Base-by-base conservation (phyloP, 139 green algal genomes). In the Tetratostichococcus sp. region DNA sequence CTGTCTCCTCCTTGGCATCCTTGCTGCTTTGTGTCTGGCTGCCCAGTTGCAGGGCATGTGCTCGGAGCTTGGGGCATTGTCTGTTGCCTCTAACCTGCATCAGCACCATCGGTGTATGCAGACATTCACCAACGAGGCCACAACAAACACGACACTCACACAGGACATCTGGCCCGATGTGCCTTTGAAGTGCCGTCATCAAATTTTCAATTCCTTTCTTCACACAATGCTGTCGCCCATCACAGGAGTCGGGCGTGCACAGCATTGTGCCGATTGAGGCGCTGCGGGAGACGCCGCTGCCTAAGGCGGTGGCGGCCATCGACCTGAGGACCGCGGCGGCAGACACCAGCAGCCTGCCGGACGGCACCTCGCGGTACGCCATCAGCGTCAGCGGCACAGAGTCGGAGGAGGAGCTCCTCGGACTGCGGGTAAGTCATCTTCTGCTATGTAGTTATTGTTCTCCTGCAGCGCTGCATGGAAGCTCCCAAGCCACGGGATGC, bases 371-470 rank as follows among this genome's bases (percentile, higher is more conserved):
- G 22, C 87, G 94, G 35, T 75, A 94, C 34, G 94, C 91, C 0
- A 81, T 98, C 2, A 79, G 78, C 26, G 75, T 98, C 1, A 85
- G 96, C 43, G 95, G 95, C 82, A 93, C 86, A 17, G 95, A 99
- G 87, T 80, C 67, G 8, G 86, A 90, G 1, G 93, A 87, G 28
- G 81, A 96, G 71, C 72, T 98, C 19, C 82, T 65, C 8, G 75
- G 78, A 1, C 67, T 96, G 32, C 87, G 88, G 77, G 65, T 70
- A 1, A 16, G 62, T 26, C 34, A 6, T 50, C 39, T 21, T 6
- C 39, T 11, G 11, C 39, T n/a, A 50, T 11, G 39, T 21, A 50
- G 39, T 21, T 50, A 50, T 21, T 50, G 39, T 11, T 50, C 39
- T 50, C n/a, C n/a, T n/a, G n/a, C n/a, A n/a, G n/a, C n/a, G n/a